Conservation (phyloP, 2,329 filamentous ascomycete species). For the Fonsecaea nubica region DNA sequence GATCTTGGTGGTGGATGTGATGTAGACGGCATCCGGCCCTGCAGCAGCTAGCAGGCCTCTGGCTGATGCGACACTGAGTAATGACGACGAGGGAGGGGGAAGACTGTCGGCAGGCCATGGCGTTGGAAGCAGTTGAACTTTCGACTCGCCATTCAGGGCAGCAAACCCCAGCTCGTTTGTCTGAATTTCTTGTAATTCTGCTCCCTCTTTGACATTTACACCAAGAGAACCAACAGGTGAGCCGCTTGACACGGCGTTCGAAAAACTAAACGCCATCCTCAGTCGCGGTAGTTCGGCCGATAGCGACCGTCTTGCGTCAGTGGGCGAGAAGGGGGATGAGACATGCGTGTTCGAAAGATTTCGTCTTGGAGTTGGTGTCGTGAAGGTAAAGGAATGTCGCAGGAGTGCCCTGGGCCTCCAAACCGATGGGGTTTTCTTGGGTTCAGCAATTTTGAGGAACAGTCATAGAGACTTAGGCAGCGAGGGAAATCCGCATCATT, state of each 20-base stretch:
- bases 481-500: not conserved
- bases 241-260: conserved; percentile 55
- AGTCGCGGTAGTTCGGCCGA: conserved; percentile 48
- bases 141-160: conserved; percentile 69
- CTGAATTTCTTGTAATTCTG: conserved; percentile 76
- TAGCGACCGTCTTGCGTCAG: conserved; percentile 46
- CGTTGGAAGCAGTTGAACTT: conserved; percentile 77
- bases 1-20: conserved; percentile 78
- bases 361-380: conserved; percentile 44
- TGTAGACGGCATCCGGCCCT: conserved; percentile 76
- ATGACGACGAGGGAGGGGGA: conserved; percentile 77
- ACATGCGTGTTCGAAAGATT: conserved; percentile 50
- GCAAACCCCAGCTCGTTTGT: conserved; percentile 88
- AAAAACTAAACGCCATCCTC: conserved; percentile 70
- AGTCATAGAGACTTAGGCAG: conserved; percentile 15
- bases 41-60: conserved; percentile 86
- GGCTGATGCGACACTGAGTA: conserved; percentile 80
- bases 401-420: conserved; percentile 52
- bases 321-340: conserved; percentile 27
- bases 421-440: conserved; percentile 50
- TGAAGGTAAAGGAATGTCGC: conserved; percentile 51
- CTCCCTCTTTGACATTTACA: conserved; percentile 58
- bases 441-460: conserved; percentile 53
- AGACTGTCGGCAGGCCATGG: conserved; percentile 74
- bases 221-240: conserved; percentile 47